Conservation (phyloP, 805 yeast species). For the Saturnispora zaruensis region DNA sequence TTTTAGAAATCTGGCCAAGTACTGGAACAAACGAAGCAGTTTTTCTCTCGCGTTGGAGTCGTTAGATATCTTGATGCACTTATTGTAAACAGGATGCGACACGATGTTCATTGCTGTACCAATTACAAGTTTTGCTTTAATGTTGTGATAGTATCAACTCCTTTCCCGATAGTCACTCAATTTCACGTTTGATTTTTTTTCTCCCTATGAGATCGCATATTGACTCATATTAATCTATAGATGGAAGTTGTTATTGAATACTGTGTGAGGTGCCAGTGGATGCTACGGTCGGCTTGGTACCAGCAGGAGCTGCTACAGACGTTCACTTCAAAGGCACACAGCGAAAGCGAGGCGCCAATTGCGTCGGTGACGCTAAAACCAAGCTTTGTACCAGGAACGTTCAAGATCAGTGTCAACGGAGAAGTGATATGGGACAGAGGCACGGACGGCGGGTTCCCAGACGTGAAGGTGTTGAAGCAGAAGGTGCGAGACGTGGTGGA, state of each 20-base stretch:
- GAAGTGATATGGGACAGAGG: slow-evolving; percentile 54
- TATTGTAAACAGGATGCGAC: slow-evolving; percentile 58
- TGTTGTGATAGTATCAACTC: neutral
- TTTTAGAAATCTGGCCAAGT: slow-evolving; percentile 44
- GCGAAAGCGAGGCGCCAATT: neutral
- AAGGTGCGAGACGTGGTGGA: slow-evolving; percentile 50
- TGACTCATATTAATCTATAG: neutral
- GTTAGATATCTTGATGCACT: slow-evolving; percentile 56
- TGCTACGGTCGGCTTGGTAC: slow-evolving; percentile 81
- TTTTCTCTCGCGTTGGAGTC: slow-evolving; percentile 70
- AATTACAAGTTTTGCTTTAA: neutral
- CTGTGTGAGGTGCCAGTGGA: slow-evolving; percentile 85
- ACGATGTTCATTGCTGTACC: slow-evolving; percentile 5
- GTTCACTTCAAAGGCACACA: slow-evolving; percentile 31
- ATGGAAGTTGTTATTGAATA: slow-evolving; percentile 53
- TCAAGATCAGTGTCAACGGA: slow-evolving; percentile 37
- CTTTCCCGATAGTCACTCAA: neutral
- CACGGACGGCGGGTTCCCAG: slow-evolving; percentile 71
- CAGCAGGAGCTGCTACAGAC: slow-evolving; percentile 80
- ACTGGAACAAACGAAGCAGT: slow-evolving; percentile 68
- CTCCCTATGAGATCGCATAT: neutral
- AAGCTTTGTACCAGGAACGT: slow-evolving; percentile 42
- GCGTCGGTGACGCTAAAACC: neutral
- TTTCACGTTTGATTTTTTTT: too few species aligned
- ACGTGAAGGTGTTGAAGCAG: slow-evolving; percentile 68